Percentiles rank a stretch among this genome's conserved stretches.
Conservation (phyloP, 306 rosid species). For the Cicer cuneatum region DNA sequence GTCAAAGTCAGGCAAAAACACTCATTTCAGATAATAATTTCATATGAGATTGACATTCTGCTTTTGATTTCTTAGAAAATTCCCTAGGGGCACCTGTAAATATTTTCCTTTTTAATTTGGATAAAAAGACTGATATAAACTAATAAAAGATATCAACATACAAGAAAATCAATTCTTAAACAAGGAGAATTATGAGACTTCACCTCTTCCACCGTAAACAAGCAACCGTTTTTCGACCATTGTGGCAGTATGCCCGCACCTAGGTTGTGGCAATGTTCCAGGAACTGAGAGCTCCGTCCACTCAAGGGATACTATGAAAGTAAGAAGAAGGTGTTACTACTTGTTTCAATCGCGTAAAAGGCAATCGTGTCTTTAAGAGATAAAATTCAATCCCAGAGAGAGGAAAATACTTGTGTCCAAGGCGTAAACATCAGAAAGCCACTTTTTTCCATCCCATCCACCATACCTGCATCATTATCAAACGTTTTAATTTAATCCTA, state of each 20-base stretch:
- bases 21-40: slow-evolving; percentile 46
- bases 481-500: slow-evolving; percentile 30
- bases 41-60: background rate
- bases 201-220: slow-evolving; percentile 97
- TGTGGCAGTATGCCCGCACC: slow-evolving; percentile 93
- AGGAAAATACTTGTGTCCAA: slow-evolving; percentile 82
- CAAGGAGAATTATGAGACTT: slow-evolving; percentile 38
- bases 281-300: slow-evolving; percentile 87
- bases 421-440: slow-evolving; percentile 93
- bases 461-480: slow-evolving; percentile 75
- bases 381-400: slow-evolving; percentile 28
- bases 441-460: slow-evolving; percentile 99
- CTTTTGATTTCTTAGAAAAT: background rate
- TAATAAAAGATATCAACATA: background rate
- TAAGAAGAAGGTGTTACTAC: slow-evolving; percentile 42
- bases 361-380: slow-evolving; percentile 5
- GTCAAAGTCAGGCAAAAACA: slow-evolving; percentile 43
- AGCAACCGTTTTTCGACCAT: slow-evolving; percentile 93
- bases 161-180: slow-evolving; percentile 30
- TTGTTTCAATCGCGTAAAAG: slow-evolving; percentile 37
- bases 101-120: background rate
- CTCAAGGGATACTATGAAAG: slow-evolving; percentile 76
- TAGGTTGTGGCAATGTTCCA: slow-evolving; percentile 88
- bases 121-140: background rate
- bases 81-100: background rate